Base-by-base conservation (phyloP, 2,329 filamentous ascomycete species). In the Sordariomycetes sp. region DNA sequence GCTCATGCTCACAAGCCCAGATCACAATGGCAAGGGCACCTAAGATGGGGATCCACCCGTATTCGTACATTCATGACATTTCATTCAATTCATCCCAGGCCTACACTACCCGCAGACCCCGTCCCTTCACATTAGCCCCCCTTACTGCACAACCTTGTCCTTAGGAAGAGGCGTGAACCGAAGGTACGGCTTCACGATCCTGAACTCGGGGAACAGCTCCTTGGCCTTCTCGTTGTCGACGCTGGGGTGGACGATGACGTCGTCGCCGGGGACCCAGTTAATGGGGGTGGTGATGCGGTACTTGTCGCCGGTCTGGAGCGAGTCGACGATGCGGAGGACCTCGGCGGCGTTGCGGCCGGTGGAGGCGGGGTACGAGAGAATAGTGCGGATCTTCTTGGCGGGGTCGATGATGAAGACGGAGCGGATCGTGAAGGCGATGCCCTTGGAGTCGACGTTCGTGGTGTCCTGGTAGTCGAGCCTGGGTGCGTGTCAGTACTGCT, bases 351-450 rank as follows among this genome's bases (percentile, higher is more conserved):
- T 91, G 68, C 87, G 84, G 73, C 91, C 91, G 52, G 90, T 95
- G 59, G 87, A 91, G 60, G 91, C 90, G 51, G 91, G 91, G 79
- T 96, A 96, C 68, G 88, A 85, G 76, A 96, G 87, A 70, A 90
- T 95, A 69, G 91, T 84, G 65, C 91, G 86, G 74, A 96, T 94
- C 72, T 86, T 92, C 85, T 95, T 96, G 73, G 82, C 84, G 62
- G 90, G 90, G 77, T 96, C 90, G 71, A 96, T 94, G 75, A 96
- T 79, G 80, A 95, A 96, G 69, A 96, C 91, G 65, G 87, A 90
- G 67, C 91, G 89, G 75, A 96, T 95, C 65, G 91, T 96, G 75
- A 95, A 92, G 58, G 90, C 90, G 65, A 92, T 87, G 64, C 86
- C 86, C 80, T 89, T 89, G 66, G 79, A 72, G 70, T 90, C 87